A percentile compares a stretch with the other conserved stretches of the same genome.
phyloP scores from a whole-genome alignment of 2,329 filamentous ascomycete genomes.

The Pseudogymnoascus sp. region DNA sequence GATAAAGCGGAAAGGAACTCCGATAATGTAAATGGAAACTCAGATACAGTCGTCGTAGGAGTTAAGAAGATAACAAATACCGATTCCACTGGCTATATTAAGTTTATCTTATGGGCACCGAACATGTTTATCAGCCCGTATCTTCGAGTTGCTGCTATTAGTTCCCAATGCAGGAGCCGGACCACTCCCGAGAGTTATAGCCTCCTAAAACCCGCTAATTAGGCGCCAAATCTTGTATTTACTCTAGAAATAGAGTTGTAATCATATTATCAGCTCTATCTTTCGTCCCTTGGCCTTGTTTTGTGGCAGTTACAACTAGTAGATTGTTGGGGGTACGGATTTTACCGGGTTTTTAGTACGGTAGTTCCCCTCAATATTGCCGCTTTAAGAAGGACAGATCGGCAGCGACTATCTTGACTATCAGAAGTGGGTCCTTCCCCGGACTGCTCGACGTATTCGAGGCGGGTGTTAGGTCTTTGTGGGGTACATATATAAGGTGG shows the following conservation, averaged over 20 bases:
- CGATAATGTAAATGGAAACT: not conserved
- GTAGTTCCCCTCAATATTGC: not conserved
- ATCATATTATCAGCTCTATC: not conserved
- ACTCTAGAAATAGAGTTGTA: not conserved
- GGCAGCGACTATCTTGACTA: not conserved
- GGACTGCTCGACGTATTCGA: not conserved
- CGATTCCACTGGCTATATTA: not conserved
- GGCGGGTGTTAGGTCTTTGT: not conserved
- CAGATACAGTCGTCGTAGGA: not conserved
- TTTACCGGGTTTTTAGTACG: not conserved
- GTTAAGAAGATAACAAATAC: not conserved
- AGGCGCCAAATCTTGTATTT: not conserved
- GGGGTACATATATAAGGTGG: slow-evolving; percentile 7
- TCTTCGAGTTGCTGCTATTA: not conserved
- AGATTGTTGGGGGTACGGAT: not conserved
- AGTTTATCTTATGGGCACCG: not conserved
- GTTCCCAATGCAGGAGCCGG: not conserved
- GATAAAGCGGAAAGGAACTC: not conserved
- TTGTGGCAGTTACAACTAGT: not conserved
- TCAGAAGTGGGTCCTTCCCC: not conserved
- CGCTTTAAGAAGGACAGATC: not conserved
- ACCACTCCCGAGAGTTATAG: not conserved
- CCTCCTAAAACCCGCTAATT: not conserved
- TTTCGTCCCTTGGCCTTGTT: not conserved
- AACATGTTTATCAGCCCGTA: not conserved